Evolutionary conservation across 345 rosid species (phyloP).

Genomic region (Linum tenue): DNA sequence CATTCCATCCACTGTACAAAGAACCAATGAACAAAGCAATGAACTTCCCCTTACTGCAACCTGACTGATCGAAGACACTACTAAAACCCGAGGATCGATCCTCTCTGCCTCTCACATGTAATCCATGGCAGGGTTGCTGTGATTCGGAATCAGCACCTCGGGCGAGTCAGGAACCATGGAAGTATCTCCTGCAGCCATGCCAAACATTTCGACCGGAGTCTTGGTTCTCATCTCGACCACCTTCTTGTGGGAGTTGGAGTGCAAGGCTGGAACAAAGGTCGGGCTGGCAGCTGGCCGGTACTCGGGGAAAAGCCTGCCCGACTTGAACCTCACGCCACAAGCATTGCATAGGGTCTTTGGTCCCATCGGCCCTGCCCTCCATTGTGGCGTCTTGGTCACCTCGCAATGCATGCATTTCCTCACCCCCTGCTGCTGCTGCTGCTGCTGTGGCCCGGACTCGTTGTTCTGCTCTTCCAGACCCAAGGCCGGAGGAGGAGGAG

Average conservation of each 20-base stretch:
- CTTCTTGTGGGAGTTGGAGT: constrained; percentile 95
- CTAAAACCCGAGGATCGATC: background rate
- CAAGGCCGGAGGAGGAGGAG: constrained; percentile 17
- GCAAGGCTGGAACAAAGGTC: constrained; percentile 72
- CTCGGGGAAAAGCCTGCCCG: constrained; percentile 94
- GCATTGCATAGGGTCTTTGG: constrained; percentile 98
- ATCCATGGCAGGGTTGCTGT: constrained; percentile 25
- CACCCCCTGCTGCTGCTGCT: constrained; percentile 21
- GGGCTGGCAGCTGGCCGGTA: constrained; percentile 98
- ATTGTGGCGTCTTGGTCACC: constrained; percentile 92
- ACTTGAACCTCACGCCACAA: constrained; percentile 89
- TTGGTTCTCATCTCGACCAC: constrained; percentile 88
- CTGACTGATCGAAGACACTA: constrained; percentile 8
- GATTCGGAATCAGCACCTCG: constrained; percentile 40
- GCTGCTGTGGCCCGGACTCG: constrained; percentile 21
- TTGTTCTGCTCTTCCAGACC: constrained; percentile 19
- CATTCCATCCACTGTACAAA: constrained; percentile 30
- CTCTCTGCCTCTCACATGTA: constrained; percentile 22
- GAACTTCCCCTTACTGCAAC: constrained; percentile 10
- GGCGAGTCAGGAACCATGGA: constrained; percentile 18
- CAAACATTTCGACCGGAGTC: constrained; percentile 10
- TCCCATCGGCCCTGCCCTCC: constrained; percentile 99
- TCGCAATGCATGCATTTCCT: constrained; percentile 96
- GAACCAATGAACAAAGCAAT: constrained; percentile 30
- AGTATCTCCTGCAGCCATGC: constrained; percentile 7